Base-by-base conservation (phyloP, 495 filamentous ascomycete genomes). In the Xylaria longipes region DNA sequence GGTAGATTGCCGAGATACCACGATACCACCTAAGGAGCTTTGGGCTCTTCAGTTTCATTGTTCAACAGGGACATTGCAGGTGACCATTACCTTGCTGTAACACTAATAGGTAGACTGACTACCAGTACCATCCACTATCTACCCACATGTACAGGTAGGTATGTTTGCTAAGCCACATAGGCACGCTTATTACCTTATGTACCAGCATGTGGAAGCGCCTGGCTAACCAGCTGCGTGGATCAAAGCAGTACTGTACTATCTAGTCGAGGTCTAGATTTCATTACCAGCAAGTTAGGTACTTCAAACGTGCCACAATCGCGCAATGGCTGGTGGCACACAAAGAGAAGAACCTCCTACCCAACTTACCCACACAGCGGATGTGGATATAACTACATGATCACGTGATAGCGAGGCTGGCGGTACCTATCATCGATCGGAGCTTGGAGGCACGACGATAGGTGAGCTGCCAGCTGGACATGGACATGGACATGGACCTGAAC, bases 391-490 rank as follows among this genome's bases (percentile, higher is more conserved):
- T n/a, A n/a, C n/a, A 29, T 0, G 7, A 12, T 61, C 67, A 69
- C 67, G 52, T 60, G 67, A 60, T 43, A 31, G 31, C 67, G 20
- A 69, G 67, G 67, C 67, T 69, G 52, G 54, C 50, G 14, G 25
- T 43, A 52, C 4, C 33, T 5, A 66, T 39, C 45, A 8, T 54
- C 6, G 9, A 60, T 37, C 33, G 45, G 48, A 41, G 64, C 31
- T 41, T 57, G 65, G 33, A 68, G 50, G 35, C 52, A 67, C 65
- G 48, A 43, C 46, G 37, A 54, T 39, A 39, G 31, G 65, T 37
- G 65, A 46, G 20, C 46, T 52, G 25, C 39, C 48, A 67, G 65
- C 56, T 60, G 33, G 56, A 60, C 56, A 37, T 20, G n/a, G n/a
- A n/a, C n/a, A n/a, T n/a, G n/a, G 14, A 29, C 52, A 31, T 56